Evolutionary conservation across 495 filamentous ascomycete species (phyloP), one percentile per base, ranked within the genome.

Genomic region (Letharia columbiana): DNA sequence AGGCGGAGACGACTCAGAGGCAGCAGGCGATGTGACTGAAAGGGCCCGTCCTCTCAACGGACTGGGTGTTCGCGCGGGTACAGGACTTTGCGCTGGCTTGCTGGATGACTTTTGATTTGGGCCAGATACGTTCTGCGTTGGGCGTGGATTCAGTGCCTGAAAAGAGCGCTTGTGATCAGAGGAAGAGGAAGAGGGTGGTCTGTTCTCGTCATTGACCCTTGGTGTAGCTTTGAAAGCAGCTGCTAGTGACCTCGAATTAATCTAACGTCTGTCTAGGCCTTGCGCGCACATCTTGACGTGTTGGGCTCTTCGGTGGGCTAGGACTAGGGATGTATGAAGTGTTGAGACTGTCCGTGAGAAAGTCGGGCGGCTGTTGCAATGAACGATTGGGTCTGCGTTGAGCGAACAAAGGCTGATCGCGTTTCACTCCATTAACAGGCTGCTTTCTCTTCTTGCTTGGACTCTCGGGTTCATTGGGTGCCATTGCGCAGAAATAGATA

Each of bases 1-100:
- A 40, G 78, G 79, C 8, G 80, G 79, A 41, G 77, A 78, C 1
- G 79, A 81, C 1, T 67, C 71, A 40, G 67, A 66, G 4, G 50
- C 68, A 58, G 64, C 23, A 49, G 69, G 63, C 8, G 70, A 67
- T 67, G 77, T 59, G 68, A 70, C 71, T 68, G 64, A 69, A 60
- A 28, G 66, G 66, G 50, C 72, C 60, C 60, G 61, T 64, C 64
- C 64, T 56, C 65, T 68, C 10, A 62, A 65, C 28, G 63, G 69
- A 67, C 64, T 68, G 7, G 71, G 65, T 67, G 68, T 70, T 64
- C 61, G 56, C 8, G 61, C 23, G 39, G 66, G 66, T 35, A 47
- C 44, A 10, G 37, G 41, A 15, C 56, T 52, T 15, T 35, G 52
- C 56, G 66, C 35, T 18, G 60, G 54, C 40, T 47, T 61, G 31